phyloP scores from a whole-genome alignment of 768 basidiomycete species.

The Filobasidium wieringae region DNA sequence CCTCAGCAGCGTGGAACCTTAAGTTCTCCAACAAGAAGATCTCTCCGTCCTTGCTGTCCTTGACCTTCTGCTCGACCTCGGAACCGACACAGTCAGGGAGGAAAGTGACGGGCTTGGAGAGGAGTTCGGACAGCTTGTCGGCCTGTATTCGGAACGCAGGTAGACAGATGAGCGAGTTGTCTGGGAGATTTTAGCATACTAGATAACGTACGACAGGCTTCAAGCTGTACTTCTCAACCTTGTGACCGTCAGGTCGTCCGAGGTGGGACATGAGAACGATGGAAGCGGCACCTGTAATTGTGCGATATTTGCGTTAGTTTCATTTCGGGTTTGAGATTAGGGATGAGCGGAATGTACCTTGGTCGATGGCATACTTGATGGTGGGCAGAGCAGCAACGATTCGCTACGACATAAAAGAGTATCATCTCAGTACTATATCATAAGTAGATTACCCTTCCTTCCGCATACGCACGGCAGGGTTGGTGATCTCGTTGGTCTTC shows the following conservation, averaged over 20 bases:
- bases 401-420: conserved; percentile 49
- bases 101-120: conserved; percentile 66
- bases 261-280: conserved; percentile 97
- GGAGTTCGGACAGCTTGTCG: conserved; percentile 60
- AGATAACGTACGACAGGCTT: conserved; percentile 50
- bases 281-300: conserved; percentile 47
- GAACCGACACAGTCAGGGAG: conserved; percentile 72
- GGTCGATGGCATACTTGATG: conserved; percentile 79
- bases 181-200: neutral
- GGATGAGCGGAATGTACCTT: conserved; percentile 46
- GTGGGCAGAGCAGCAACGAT: conserved; percentile 95
- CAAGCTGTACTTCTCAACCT: conserved; percentile 77
- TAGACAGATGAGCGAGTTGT: neutral
- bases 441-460: too few species aligned
- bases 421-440: neutral
- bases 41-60: conserved; percentile 46
- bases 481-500: conserved; percentile 67
- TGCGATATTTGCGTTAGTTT: neutral
- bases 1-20: conserved; percentile 96
- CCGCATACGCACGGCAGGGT: conserved; percentile 65
- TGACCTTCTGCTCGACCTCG: conserved; percentile 68
- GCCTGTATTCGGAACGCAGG: conserved; percentile 37
- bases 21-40: conserved; percentile 93
- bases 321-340: neutral
- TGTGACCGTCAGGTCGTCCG: conserved; percentile 89